Percentiles rank a stretch among this genome's conserved stretches.
Evolutionary conservation across 805 yeast species (phyloP).

Genomic region (Teunomyces funiuensis): DNA sequence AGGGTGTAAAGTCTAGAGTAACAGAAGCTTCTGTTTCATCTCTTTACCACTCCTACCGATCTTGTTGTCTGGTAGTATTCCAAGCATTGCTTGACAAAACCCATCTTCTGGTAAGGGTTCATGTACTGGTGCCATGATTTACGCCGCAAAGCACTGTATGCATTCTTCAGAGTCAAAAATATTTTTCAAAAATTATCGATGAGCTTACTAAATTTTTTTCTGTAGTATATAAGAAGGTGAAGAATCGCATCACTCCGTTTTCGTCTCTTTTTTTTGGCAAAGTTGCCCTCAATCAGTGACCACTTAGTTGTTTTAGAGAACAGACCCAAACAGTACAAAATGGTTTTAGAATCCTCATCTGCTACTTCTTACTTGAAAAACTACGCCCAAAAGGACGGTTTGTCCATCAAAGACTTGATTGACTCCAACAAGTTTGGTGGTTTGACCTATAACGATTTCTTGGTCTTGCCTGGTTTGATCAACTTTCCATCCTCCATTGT

Average conservation of each 20-base stretch:
- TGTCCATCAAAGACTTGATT: conserved; percentile 79
- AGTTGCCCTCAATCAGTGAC: conserved; percentile 27
- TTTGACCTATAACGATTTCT: conserved; percentile 93
- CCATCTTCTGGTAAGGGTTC: not conserved
- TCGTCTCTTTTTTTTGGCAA: conserved; percentile 42
- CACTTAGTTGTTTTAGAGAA: conserved; percentile 1
- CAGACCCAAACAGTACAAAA: conserved; percentile 13
- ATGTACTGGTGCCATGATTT: not conserved
- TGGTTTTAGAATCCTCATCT: conserved; percentile 45
- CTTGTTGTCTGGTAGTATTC: too few relatives aligned
- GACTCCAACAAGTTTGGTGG: conserved; percentile 93
- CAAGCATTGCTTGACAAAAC: too few relatives aligned
- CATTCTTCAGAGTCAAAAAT: conserved; percentile 10
- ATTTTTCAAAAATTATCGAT: conserved; percentile 6
- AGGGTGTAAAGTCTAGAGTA: too few relatives aligned
- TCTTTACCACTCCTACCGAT: too few relatives aligned
- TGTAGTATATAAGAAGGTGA: conserved; percentile 8
- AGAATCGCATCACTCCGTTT: conserved; percentile 6
- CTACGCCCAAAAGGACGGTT: conserved; percentile 79
- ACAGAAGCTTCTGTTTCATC: too few relatives aligned
- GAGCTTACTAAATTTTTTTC: conserved; percentile 6
- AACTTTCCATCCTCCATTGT: conserved; percentile 81
- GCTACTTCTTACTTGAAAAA: conserved; percentile 68
- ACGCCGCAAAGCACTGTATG: not conserved
- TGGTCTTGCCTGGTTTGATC: conserved; percentile 93